Evolutionary conservation across 2,329 filamentous ascomycete species (phyloP), one percentile per base, ranked within the genome.

Genomic region (Fusarium foetens): DNA sequence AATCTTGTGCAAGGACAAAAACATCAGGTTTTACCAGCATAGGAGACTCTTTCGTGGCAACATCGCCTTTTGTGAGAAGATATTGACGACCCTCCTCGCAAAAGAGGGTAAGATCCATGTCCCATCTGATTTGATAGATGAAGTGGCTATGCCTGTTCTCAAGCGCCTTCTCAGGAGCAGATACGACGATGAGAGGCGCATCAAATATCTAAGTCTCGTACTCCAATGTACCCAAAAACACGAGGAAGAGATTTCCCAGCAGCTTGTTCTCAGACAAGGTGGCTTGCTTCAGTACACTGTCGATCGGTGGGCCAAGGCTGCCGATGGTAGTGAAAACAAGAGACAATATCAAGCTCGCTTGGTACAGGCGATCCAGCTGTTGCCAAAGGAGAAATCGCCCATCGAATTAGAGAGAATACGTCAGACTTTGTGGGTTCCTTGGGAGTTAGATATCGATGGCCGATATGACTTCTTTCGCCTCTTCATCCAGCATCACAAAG

Each of bases 391-490:
- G 23, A 8, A 49, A 35, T 5, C n/a, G 23, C 29, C 17, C 12
- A 27, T 29, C 31, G 42, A 14, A 1, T 9, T 76, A 2, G 46
- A 27, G 0, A 14, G 14, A 1, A 27, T 73, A 6, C 39, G 42
- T 8, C 9, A 51, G 10, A 46, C 36, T 6, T 17, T 72, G 17
- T 5, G 36, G 27, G 14, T 42, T 29, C 33, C 46, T 6, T n/a
- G n/a, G 31, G 58, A 57, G 16, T 29, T 64, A 17, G 45, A 33
- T 10, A 5, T 14, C 2, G 41, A 58, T 23, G 51, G 43, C 11
- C 74, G 42, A 35, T 79, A 78, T 27, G 65, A 73, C 1, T 49
- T 79, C 7, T 67, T 79, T 8, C 72, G 72, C 1, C 63, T 79
- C 3, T 39, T 78, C 5, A 23, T 79, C 21, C 46, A 63, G 17